Conservation (phyloP, 169 alveolate species). For the Ichthyophthirius multifiliis region DNA sequence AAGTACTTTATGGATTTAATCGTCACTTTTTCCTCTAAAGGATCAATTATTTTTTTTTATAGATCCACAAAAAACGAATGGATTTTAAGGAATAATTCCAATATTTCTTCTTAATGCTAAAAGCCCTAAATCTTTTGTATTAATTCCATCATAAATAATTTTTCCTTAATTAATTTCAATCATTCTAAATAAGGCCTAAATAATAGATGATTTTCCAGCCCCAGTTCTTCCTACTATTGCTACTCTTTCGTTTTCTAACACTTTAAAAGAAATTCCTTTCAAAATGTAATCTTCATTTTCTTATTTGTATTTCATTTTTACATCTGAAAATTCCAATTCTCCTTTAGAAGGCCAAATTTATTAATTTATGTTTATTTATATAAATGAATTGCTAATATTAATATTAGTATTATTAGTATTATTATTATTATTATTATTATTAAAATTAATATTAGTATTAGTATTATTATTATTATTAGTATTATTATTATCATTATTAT, state of each 20-base stretch:
- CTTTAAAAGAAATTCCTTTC: constrained; percentile 51
- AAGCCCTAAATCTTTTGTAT: constrained; percentile 38
- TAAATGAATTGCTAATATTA: not conserved
- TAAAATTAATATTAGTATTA: not conserved
- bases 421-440: not conserved
- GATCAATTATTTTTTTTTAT: constrained; percentile 91
- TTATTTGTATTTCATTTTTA: constrained; percentile 67
- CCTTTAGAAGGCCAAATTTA: constrained; percentile 63
- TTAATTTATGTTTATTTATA: not conserved
- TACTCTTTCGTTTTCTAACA: constrained; percentile 71
- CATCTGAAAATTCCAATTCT: constrained; percentile 58
- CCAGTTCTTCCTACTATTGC: constrained; percentile 88
- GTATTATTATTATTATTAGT: not conserved
- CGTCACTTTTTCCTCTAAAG: constrained; percentile 75
- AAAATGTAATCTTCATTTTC: constrained; percentile 68
- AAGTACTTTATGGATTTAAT: constrained; percentile 66
- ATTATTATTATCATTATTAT: not conserved
- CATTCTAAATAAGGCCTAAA: constrained; percentile 36
- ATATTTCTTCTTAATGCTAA: constrained; percentile 38
- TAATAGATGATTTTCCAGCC: constrained; percentile 40
- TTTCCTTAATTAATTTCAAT: constrained; percentile 17
- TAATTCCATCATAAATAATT: constrained; percentile 16
- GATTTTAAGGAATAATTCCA: constrained; percentile 71
- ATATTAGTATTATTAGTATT: not conserved
- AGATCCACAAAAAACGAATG: constrained; percentile 84